A percentile compares a stretch with the other conserved stretches of the same genome.
phyloP scores from a whole-genome alignment of 139 green algal species.

The Chlorella sp. region DNA sequence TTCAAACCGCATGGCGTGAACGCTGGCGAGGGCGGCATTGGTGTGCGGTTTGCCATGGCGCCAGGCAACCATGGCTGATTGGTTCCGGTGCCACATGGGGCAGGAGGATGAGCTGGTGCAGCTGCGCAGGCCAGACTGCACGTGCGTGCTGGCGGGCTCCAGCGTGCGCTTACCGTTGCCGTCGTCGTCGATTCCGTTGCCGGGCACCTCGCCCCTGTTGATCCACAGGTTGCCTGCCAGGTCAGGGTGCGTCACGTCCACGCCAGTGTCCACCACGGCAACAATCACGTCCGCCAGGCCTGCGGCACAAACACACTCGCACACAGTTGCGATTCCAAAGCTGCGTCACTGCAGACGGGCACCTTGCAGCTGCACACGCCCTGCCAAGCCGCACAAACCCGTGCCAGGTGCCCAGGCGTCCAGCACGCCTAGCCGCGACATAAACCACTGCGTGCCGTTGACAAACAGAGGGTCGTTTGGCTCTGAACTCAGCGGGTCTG shows the following conservation, averaged over 20 bases:
- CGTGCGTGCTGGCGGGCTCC: background rate
- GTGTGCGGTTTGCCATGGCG: too few relatives aligned
- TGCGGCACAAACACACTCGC: too few relatives aligned
- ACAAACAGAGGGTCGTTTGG: background rate
- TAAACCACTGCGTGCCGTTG: background rate
- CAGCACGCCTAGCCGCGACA: background rate
- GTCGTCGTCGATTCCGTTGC: slow-evolving; percentile 62
- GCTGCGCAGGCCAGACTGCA: background rate
- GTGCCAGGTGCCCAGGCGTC: background rate
- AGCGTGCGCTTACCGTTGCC: slow-evolving; percentile 37
- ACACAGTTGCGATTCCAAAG: too few relatives aligned
- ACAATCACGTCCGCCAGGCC: slow-evolving; percentile 38
- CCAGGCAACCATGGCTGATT: too few relatives aligned
- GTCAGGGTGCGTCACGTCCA: slow-evolving; percentile 55
- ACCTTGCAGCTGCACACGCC: too few relatives aligned
- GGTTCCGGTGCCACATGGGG: background rate
- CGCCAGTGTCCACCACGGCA: slow-evolving; percentile 62
- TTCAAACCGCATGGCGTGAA: background rate
- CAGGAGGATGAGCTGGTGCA: background rate
- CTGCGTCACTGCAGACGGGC: too few relatives aligned
- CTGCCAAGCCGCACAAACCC: too few relatives aligned
- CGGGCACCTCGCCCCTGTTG: slow-evolving; percentile 52
- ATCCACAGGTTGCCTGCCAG: slow-evolving; percentile 46
- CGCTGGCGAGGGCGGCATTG: too few relatives aligned
- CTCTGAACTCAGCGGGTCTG: too few relatives aligned